These are phyloP conservation scores for Lodderomyces orthopsilosis DNA, from an alignment of 1,139 yeast species.

Conservation along the genomic window DNA sequence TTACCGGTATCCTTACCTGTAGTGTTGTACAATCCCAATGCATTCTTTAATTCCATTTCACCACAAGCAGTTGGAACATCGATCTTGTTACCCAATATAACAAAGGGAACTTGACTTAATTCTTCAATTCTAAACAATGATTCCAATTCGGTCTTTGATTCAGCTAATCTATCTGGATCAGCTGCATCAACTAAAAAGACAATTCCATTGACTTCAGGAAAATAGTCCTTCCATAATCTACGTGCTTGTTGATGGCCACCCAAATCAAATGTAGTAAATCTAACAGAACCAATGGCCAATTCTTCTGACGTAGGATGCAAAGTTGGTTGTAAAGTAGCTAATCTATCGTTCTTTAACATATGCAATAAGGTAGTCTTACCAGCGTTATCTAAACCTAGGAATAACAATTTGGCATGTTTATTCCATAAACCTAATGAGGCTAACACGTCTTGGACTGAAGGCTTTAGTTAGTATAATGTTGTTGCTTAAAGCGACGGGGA, in stretches of 20 bases:
- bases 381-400: constrained; percentile 96
- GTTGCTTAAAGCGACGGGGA: neutral
- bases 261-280: constrained; percentile 95
- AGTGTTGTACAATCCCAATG: constrained; percentile 79
- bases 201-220: constrained; percentile 98
- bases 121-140: constrained; percentile 91
- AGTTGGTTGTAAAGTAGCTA: constrained; percentile 97
- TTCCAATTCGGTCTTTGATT: constrained; percentile 91
- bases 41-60: constrained; percentile 90
- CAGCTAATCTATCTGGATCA: constrained; percentile 92
- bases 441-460: constrained; percentile 79
- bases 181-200: constrained; percentile 97
- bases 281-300: constrained; percentile 91
- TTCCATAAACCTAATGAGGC: constrained; percentile 95
- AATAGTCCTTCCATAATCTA: constrained; percentile 98
- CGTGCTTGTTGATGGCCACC: constrained; percentile 99
- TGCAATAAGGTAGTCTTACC: constrained; percentile 97
- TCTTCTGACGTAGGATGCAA: constrained; percentile 99
- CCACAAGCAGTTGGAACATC: constrained; percentile 93
- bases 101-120: constrained; percentile 83
- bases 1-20: constrained; percentile 81
- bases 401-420: constrained; percentile 94
- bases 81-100: constrained; percentile 93
- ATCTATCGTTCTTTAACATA: constrained; percentile 95
- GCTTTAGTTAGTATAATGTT: neutral